A percentile compares a stretch with the other conserved stretches of the same genome.
Conservation (phyloP, 2,329 filamentous ascomycete genomes). For the Thyridium curvatum region DNA sequence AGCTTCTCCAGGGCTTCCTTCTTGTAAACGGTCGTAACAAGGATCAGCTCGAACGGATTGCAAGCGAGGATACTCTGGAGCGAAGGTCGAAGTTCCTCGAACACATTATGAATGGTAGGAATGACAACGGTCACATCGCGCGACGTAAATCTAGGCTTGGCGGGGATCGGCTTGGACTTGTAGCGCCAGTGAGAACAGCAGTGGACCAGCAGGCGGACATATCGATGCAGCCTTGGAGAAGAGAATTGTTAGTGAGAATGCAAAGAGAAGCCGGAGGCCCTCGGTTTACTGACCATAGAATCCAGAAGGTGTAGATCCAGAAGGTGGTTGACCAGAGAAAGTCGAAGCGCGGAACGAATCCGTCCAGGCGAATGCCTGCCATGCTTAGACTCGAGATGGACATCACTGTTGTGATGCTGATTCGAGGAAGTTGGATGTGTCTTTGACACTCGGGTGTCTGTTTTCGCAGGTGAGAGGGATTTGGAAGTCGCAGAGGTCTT, state of each 20-base stretch:
- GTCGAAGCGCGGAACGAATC: constrained; percentile 19
- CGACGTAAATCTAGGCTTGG: constrained; percentile 71
- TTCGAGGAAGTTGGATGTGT: neutral
- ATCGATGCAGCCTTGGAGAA: constrained; percentile 69
- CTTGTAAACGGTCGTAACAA: constrained; percentile 84
- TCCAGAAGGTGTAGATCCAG: constrained; percentile 34
- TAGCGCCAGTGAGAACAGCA: constrained; percentile 81
- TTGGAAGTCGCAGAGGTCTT: no score
- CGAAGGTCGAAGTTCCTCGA: constrained; percentile 76
- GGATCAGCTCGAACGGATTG: constrained; percentile 64
- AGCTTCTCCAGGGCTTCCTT: constrained; percentile 61
- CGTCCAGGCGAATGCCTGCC: constrained; percentile 12
- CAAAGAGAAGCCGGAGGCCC: no score
- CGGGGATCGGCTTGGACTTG: constrained; percentile 75
- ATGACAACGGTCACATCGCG: constrained; percentile 91
- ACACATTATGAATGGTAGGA: constrained; percentile 82
- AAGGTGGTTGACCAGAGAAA: constrained; percentile 38
- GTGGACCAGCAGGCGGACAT: constrained; percentile 79
- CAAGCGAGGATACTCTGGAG: constrained; percentile 71
- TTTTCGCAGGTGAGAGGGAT: neutral
- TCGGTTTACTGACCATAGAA: no score
- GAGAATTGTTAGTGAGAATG: constrained; percentile 14
- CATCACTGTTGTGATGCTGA: no score
- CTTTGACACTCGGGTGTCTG: neutral
- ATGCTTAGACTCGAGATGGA: constrained; percentile 6